A percentile compares a stretch with the other conserved stretches of the same genome.
Conservation (phyloP, 768 basidiomycete genomes). For the Sarcomyxa edulis region DNA sequence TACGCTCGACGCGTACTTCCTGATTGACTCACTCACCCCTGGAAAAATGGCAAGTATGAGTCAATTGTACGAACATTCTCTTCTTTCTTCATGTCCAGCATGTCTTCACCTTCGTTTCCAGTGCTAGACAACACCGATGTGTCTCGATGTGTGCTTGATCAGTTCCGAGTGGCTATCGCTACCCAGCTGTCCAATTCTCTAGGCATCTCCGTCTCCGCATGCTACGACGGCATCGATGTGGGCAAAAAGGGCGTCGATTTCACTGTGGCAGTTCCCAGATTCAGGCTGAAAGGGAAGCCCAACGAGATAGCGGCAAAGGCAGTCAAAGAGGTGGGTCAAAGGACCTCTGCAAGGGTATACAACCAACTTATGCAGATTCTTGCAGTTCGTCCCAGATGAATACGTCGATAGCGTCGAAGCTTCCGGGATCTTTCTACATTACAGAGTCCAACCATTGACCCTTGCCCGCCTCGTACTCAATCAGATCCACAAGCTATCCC, state of each 20-base stretch:
- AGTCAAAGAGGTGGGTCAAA: conserved; percentile 2
- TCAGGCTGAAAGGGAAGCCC: conserved; percentile 38
- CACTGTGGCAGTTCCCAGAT: conserved; percentile 39
- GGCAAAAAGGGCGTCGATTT: conserved; percentile 40
- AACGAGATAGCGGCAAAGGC: conserved; percentile 23
- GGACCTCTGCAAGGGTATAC: background rate
- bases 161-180: conserved; percentile 1
- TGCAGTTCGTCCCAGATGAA: conserved; percentile 5
- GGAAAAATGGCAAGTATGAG: no score
- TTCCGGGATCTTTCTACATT: conserved; percentile 6
- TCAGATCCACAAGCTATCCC: conserved; percentile 21
- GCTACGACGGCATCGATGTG: conserved; percentile 36
- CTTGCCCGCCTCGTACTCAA: conserved; percentile 26
- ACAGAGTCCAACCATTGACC: conserved; percentile 12
- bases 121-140: no score
- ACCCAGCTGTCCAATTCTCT: conserved; percentile 2
- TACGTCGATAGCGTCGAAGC: conserved; percentile 4
- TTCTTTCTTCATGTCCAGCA: no score
- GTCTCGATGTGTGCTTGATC: no score
- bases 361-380: background rate
- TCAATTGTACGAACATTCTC: no score
- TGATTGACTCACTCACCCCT: no score
- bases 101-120: no score
- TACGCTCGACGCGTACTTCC: no score
- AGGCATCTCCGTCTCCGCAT: conserved; percentile 7